Percentiles rank a stretch among this genome's conserved stretches.
These are phyloP conservation scores for Ceratocystis alfenasii DNA, from an alignment of 2,329 filamentous ascomycete species.

Conservation along the genomic window DNA sequence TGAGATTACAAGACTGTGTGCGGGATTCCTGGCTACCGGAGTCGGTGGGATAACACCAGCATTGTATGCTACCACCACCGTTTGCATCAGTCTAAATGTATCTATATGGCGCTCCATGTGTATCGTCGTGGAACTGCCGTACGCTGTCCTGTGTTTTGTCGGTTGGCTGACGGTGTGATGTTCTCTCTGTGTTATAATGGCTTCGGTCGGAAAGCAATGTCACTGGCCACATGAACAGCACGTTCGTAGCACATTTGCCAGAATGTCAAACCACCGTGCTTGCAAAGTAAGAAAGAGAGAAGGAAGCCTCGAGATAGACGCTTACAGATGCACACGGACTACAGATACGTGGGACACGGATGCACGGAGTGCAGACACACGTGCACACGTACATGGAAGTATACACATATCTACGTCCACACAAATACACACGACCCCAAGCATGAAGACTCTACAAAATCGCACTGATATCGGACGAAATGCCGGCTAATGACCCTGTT, in stretches of 20 bases:
- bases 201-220: constrained; percentile 1
- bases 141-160: neutral
- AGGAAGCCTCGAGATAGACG: neutral
- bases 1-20: too few species aligned
- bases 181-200: neutral
- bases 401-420: neutral
- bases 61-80: neutral
- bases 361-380: too few species aligned
- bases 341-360: too few species aligned
- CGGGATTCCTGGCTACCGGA: too few species aligned
- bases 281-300: neutral
- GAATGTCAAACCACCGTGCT: neutral
- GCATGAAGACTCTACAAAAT: neutral
- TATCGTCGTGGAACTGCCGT: neutral
- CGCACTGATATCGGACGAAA: neutral
- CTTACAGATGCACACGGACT: neutral
- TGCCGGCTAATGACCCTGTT: neutral
- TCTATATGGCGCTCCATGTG: neutral
- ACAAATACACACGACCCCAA: neutral
- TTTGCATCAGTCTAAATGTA: neutral
- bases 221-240: constrained; percentile 1
- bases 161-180: neutral
- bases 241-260: neutral
- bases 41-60: neutral
- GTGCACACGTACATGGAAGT: too few species aligned